These are phyloP conservation scores for Xylaria bambusicola DNA, from an alignment of 495 filamentous ascomycete genomes.

Conservation along the genomic window DNA sequence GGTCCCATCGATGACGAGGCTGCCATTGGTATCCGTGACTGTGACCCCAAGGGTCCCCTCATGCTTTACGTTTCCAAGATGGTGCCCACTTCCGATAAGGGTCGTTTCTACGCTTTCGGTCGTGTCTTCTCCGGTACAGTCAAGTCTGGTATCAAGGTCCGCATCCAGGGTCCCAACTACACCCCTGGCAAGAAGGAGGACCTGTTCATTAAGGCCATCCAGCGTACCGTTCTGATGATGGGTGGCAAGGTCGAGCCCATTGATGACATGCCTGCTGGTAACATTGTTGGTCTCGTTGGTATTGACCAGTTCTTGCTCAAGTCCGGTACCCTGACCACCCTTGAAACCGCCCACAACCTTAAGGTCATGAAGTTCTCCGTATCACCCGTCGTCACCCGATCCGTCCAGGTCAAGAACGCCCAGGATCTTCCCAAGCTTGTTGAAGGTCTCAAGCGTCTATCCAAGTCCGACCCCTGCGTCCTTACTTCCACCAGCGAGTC, in stretches of 20 bases:
- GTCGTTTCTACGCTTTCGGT: constrained; percentile 99
- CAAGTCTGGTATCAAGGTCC: constrained; percentile 96
- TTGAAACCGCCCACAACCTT: constrained; percentile 97
- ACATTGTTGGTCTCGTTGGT: constrained; percentile 98
- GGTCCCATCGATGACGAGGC: constrained; percentile 90
- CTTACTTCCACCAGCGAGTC: constrained; percentile 83
- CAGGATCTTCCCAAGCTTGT: constrained; percentile 99
- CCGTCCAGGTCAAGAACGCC: constrained; percentile 99
- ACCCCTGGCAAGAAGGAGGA: constrained; percentile 97
- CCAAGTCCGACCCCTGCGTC: constrained; percentile 99
- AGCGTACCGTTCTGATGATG: constrained; percentile 99
- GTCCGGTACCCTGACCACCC: constrained; percentile 97
- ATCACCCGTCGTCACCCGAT: constrained; percentile 96
- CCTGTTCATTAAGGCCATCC: constrained; percentile 98
- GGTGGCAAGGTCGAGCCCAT: constrained; percentile 98
- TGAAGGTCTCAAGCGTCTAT: constrained; percentile 99
- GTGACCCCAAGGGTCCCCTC: constrained; percentile 94
- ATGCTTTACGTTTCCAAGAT: constrained; percentile 99
- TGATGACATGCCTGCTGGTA: constrained; percentile 97
- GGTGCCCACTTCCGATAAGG: constrained; percentile 99
- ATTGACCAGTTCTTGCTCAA: constrained; percentile 99
- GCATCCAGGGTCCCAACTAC: constrained; percentile 99
- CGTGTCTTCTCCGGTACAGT: constrained; percentile 99
- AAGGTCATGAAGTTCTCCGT: constrained; percentile 99
- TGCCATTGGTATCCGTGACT: constrained; percentile 95